These are phyloP conservation scores for Phytophthora sojae DNA, from an alignment of 352 stramenopile species.

Conservation along the genomic window DNA sequence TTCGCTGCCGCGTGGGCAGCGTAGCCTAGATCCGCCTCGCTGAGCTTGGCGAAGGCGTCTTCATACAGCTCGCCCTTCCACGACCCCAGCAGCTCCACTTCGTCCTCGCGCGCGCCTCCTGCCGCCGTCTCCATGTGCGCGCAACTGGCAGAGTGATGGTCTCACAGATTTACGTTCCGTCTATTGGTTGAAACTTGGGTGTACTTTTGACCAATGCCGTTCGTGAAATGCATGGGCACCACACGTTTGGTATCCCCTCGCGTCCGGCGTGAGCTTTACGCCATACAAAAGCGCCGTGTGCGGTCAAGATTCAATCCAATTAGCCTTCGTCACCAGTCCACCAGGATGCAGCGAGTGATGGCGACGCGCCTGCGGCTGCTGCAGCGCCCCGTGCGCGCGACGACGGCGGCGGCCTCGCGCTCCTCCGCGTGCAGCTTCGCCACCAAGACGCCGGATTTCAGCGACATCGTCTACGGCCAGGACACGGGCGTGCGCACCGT, in stretches of 20 bases:
- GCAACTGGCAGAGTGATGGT: slow-evolving; percentile 38
- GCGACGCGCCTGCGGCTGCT: slow-evolving; percentile 64
- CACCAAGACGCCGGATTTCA: slow-evolving; percentile 60
- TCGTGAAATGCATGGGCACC: slow-evolving; percentile 23
- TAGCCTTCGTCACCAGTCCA: not conserved
- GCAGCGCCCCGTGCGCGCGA: slow-evolving; percentile 56
- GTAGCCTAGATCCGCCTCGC: slow-evolving; percentile 44
- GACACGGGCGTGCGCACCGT: slow-evolving; percentile 85
- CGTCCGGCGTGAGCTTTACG: not conserved
- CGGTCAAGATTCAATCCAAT: slow-evolving; percentile 14
- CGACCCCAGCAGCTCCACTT: slow-evolving; percentile 52
- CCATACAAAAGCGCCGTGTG: slow-evolving; percentile 8
- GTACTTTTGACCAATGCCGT: slow-evolving; percentile 25
- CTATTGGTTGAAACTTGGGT: slow-evolving; percentile 1
- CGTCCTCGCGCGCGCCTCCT: slow-evolving; percentile 36
- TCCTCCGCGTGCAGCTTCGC: slow-evolving; percentile 29
- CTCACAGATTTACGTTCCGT: not conserved
- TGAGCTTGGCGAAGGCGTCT: slow-evolving; percentile 53
- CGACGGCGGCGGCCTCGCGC: not conserved
- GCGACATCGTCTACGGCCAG: slow-evolving; percentile 80
- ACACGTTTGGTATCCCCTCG: slow-evolving; percentile 27
- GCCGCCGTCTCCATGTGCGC: slow-evolving; percentile 16
- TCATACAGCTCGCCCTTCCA: slow-evolving; percentile 61
- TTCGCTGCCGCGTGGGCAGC: not conserved
- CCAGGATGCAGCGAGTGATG: slow-evolving; percentile 56